Base-by-base conservation (phyloP, 441 rosid species). In the Syzygium malaccense region DNA sequence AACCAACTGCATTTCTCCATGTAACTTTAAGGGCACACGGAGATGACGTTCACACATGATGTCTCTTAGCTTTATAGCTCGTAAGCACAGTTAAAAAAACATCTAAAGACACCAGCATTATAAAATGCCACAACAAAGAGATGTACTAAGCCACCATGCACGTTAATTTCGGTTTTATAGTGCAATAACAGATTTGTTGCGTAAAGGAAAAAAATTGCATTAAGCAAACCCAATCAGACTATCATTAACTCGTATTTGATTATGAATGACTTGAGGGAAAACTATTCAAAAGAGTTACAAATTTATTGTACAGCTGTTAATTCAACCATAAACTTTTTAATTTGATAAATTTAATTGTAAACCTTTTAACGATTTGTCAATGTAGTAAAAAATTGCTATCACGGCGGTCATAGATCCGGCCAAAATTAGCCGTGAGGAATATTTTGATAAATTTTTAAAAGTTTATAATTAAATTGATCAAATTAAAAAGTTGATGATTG, bases 171-270 rank as follows among this genome's bases (percentile, higher is more conserved):
- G 1, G 12, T 57, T 57, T 25, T 28, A 57, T 25, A 25, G 62
- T 57, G 14, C 5, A 57, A 57, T 57, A 57, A 25, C 14, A 25
- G 66, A 13, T 60, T 58, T 28, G 66, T 28, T 60, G 32, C 66
- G 4, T 60, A 60, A 60, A 60, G 28, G 30, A 12, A 17, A 60
- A 60, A 60, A 60, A 6, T 60, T 7, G 28, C 66, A 57, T 25
- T 9, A 57, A 57, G 26, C n/a, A 57, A 25, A 57, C n/a, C 13
- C 0, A 25, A 12, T 57, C 11, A 0, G 3, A 2, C 3, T 28
- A 57, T 57, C 25, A 57, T 57, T 57, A 57, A 57, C 14, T 57
- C 62, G 11, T 0, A 57, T 25, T 25, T 57, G n/a, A 57, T 57
- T 57, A 57, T 57, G 62, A 57, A 25, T 57, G 0, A 51, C 53